Percentiles rank a stretch among this genome's conserved stretches.
Evolutionary conservation across 2,329 filamentous ascomycete genomes (phyloP).

Genomic region (Aspergillus versicolor): DNA sequence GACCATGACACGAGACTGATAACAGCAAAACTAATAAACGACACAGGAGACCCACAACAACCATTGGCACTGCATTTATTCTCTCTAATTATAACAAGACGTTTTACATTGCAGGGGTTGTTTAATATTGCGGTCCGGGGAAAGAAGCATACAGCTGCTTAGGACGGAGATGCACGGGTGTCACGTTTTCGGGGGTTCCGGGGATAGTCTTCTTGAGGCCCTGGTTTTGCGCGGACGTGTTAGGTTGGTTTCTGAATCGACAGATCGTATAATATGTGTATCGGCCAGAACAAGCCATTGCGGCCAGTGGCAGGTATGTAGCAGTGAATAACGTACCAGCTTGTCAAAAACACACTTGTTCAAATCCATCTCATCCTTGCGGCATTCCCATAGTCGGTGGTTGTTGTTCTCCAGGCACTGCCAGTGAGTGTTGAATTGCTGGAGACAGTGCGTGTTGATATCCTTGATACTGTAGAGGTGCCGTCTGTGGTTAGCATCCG

Average conservation of each 20-base stretch:
- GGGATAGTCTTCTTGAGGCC: conserved; percentile 80
- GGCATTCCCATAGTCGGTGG: conserved; percentile 95
- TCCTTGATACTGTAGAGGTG: conserved; percentile 71
- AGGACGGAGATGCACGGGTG: conserved; percentile 71
- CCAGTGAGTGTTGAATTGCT: conserved; percentile 92
- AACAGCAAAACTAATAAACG: conserved; percentile 16
- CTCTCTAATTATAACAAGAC: conserved; percentile 3
- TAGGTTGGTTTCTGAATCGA: background rate
- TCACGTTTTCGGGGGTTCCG: conserved; percentile 66
- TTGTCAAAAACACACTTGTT: conserved; percentile 97
- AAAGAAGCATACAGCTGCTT: conserved; percentile 46
- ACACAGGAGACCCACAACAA: conserved; percentile 16
- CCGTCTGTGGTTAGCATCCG: background rate
- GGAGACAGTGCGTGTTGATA: conserved; percentile 90
- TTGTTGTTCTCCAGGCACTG: conserved; percentile 95
- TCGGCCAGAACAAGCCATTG: background rate
- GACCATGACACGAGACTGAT: conserved; percentile 22
- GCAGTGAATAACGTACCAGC: conserved; percentile 62
- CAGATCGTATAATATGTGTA: background rate
- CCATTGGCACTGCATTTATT: conserved; percentile 1
- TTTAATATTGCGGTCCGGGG: conserved; percentile 39
- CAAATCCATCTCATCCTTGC: conserved; percentile 79
- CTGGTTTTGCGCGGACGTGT: conserved; percentile 42
- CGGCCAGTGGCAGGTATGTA: background rate
- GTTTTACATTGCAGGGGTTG: background rate